Percentiles rank a stretch among this genome's conserved stretches.
These are phyloP conservation scores for Calamus simplicifolius DNA, from an alignment of 176 grass and related monocot genomes.

Conservation along the genomic window DNA sequence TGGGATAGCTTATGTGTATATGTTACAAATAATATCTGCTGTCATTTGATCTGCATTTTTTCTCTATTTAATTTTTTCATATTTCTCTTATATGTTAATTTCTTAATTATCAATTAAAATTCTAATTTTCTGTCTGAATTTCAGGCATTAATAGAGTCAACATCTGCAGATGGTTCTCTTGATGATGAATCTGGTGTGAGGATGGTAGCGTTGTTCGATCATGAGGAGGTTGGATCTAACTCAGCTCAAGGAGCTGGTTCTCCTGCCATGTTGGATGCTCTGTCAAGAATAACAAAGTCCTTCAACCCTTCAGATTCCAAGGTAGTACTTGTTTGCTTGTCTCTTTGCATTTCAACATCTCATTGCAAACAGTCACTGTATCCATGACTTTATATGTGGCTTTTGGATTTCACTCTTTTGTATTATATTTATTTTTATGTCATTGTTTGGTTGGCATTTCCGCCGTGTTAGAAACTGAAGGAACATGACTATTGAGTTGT, in stretches of 20 bases:
- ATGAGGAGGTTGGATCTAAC: slow-evolving; percentile 93
- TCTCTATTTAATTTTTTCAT: slow-evolving; percentile 1
- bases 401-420: too few relatives aligned
- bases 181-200: slow-evolving; percentile 71
- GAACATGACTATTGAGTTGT: too few relatives aligned
- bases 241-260: slow-evolving; percentile 98
- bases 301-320: slow-evolving; percentile 59
- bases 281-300: slow-evolving; percentile 79
- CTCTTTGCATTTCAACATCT: too few relatives aligned
- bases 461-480: too few relatives aligned
- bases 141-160: slow-evolving; percentile 81
- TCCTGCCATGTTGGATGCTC: slow-evolving; percentile 87
- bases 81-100: not conserved
- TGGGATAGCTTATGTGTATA: too few relatives aligned
- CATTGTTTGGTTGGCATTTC: too few relatives aligned
- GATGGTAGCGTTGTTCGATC: slow-evolving; percentile 96
- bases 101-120: too few relatives aligned
- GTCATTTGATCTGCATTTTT: not conserved
- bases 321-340: slow-evolving; percentile 18
- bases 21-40: not conserved
- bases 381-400: too few relatives aligned
- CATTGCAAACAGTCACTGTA: too few relatives aligned
- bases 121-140: slow-evolving; percentile 10
- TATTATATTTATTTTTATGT: too few relatives aligned
- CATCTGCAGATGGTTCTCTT: slow-evolving; percentile 46